A percentile compares a stretch with the other conserved stretches of the same genome.
These are phyloP conservation scores for Cyclotella baltica DNA, from an alignment of 108 stramenopile genomes.

Conservation along the genomic window DNA sequence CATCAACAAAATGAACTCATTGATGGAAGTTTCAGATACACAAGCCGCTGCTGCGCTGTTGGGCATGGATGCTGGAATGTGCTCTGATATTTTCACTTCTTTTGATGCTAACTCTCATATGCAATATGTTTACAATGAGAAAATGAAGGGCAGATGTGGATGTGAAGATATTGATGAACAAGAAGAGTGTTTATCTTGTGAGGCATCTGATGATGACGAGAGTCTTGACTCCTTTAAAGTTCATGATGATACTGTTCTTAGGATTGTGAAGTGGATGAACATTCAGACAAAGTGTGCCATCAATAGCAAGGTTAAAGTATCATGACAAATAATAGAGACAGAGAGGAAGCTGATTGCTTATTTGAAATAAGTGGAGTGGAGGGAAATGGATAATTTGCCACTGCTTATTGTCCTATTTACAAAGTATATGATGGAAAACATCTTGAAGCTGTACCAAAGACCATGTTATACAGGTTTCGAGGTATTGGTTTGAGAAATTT, in stretches of 20 bases:
- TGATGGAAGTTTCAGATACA: constrained; percentile 7
- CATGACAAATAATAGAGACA: not conserved
- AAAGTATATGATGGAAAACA: not conserved
- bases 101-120: not conserved
- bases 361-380: not conserved
- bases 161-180: not conserved
- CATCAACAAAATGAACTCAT: constrained; percentile 3
- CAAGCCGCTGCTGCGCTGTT: constrained; percentile 3
- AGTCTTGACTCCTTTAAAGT: not conserved
- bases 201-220: not conserved
- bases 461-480: not conserved
- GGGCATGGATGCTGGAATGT: not conserved
- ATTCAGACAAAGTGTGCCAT: not conserved
- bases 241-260: not conserved
- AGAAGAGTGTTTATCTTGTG: not conserved
- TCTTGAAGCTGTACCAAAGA: not conserved
- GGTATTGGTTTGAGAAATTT: not conserved
- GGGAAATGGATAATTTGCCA: not conserved
- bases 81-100: not conserved
- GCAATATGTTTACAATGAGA: not conserved
- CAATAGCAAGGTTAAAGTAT: not conserved
- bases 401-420: not conserved
- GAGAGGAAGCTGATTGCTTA: not conserved
- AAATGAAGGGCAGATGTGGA: not conserved
- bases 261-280: not conserved